A percentile compares a stretch with the other conserved stretches of the same genome.
Evolutionary conservation across 192 early-diverging fungal species (phyloP).

Genomic region (Mortierella alpina): DNA sequence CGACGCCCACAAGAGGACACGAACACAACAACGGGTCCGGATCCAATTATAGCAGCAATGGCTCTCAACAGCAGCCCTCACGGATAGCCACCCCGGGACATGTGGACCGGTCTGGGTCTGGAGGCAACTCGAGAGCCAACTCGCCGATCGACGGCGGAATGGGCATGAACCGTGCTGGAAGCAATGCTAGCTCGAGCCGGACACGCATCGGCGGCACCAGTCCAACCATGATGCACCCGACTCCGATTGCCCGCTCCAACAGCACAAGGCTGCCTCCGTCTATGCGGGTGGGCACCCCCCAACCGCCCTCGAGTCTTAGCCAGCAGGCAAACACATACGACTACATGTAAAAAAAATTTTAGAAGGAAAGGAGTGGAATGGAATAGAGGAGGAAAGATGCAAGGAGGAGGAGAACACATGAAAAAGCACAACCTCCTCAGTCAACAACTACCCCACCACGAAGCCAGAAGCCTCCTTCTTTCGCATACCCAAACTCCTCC

Average conservation of each 20-base stretch:
- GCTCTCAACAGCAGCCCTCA: conserved; percentile 7
- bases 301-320: conserved; percentile 24
- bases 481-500: too few species aligned
- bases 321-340: conserved; percentile 35
- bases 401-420: too few species aligned
- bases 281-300: conserved; percentile 22
- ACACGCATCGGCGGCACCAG: conserved; percentile 18
- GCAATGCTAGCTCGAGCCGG: conserved; percentile 23
- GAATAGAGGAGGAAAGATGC: too few species aligned
- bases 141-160: conserved; percentile 19
- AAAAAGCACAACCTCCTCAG: too few species aligned
- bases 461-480: too few species aligned
- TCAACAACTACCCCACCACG: too few species aligned
- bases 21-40: conserved; percentile 29
- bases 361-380: not conserved
- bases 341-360: conserved; percentile 10
- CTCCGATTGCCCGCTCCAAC: conserved; percentile 41
- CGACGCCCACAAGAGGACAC: conserved; percentile 4
- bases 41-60: not conserved
- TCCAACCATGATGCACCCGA: conserved; percentile 36
- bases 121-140: conserved; percentile 2
- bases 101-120: conserved; percentile 25
- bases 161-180: conserved; percentile 15
- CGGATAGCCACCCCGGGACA: conserved; percentile 29
- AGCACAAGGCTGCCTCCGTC: conserved; percentile 38